Base-by-base conservation (phyloP, 108 stramenopile genomes). In the Cyclotella sp. region DNA sequence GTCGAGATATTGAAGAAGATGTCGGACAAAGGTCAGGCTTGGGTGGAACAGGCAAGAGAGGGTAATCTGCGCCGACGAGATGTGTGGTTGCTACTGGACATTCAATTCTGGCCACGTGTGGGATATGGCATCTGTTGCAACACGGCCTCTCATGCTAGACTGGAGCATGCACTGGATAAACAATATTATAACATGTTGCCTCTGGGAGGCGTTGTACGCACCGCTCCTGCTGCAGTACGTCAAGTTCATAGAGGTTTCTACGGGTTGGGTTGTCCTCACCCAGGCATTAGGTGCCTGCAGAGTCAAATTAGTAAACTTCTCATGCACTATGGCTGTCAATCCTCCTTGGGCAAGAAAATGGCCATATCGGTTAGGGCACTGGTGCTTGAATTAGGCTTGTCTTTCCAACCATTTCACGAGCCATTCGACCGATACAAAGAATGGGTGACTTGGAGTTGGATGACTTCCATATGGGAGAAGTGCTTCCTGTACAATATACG, bases 351-450 rank as follows among this genome's bases (percentile, higher is more conserved):
- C n/a, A n/a, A n/a, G n/a, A n/a, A n/a, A n/a, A n/a, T n/a, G n/a
- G n/a, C n/a, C n/a, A n/a, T n/a, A n/a, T n/a, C n/a, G n/a, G n/a
- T n/a, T n/a, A n/a, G n/a, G n/a, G n/a, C n/a, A 11, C 28, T 27
- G 60, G 9, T 61, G 9, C 8, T 61, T 14, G 60, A 61, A 16
- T 16, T 61, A 11, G 60, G 60, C 10, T 28, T 61, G 60, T 27
- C 28, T 30, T 61, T 30, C 16, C 60, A 61, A 24, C 60, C 60
- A 61, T 30, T 55, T 21, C 54, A 55, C 15, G 16, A 55, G n/a
- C 15, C 11, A 9, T 55, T 21, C 21, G 11, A 11, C 9, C 9
- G 21, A 55, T 55, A 21, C n/a, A 9, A 9, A 8, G n/a, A n/a
- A 18, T 22, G 16, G 19, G 21, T 22, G 9, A 55, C 54, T 9